These are phyloP conservation scores for Hypomontagnella submonticulosa DNA, from an alignment of 495 filamentous ascomycete species.

Conservation along the genomic window DNA sequence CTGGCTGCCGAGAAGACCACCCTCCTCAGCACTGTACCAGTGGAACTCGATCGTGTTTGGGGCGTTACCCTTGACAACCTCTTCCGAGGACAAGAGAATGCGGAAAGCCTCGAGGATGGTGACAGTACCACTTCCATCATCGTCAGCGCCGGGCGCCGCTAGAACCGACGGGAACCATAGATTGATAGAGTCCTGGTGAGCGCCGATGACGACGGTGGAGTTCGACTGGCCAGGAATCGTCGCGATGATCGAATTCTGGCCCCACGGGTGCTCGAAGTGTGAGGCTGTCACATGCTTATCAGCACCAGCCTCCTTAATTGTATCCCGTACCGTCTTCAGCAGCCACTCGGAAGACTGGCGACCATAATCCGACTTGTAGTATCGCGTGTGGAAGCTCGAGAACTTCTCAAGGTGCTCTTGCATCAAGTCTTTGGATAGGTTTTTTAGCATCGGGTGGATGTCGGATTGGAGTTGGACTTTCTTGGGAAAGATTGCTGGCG, in stretches of 20 bases:
- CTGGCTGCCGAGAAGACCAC: conserved; percentile 89
- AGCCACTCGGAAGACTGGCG: conserved; percentile 93
- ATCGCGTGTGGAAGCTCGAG: conserved; percentile 85
- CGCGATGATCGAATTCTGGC: conserved; percentile 90
- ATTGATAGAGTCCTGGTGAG: conserved; percentile 83
- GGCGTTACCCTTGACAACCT: conserved; percentile 64
- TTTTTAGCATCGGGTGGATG: conserved; percentile 71
- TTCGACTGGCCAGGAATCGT: conserved; percentile 89
- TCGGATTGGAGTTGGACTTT: conserved; percentile 72
- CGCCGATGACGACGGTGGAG: conserved; percentile 78
- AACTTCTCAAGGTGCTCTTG: conserved; percentile 78
- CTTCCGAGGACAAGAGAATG: conserved; percentile 63
- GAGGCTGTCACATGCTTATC: conserved; percentile 71
- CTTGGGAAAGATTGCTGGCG: conserved; percentile 70
- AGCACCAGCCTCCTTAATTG: conserved; percentile 76
- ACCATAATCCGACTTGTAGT: conserved; percentile 88
- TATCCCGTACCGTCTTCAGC: conserved; percentile 74
- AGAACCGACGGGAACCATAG: conserved; percentile 87
- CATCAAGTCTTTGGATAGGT: conserved; percentile 83
- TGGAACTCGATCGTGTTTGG: conserved; percentile 96
- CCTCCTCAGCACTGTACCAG: conserved; percentile 98
- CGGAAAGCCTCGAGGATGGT: conserved; percentile 72
- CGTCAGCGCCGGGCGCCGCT: conserved; percentile 70
- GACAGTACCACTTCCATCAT: conserved; percentile 69
- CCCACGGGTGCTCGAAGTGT: conserved; percentile 86